Base-by-base conservation (phyloP, 2,329 filamentous ascomycete species). In the Davidsoniella virescens region DNA sequence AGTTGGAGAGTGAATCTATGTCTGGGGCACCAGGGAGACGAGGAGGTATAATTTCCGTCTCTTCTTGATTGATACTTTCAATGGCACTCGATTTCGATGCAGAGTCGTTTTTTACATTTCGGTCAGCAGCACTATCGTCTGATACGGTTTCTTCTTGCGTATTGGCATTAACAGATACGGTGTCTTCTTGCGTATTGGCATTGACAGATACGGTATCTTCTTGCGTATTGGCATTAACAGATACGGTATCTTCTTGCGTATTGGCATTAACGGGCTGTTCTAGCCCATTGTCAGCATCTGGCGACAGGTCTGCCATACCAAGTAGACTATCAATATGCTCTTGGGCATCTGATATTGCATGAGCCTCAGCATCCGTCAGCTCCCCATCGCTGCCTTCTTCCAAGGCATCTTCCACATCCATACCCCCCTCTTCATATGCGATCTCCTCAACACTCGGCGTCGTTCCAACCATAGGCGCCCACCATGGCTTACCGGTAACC, bases 401-500 rank as follows among this genome's bases (percentile, higher is more conserved):
- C 33, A 25, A 14, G 16, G 20, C 25, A 12, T 42, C 37, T 20
- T 3, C 26, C 29, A 14, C n/a, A 1, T 4, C 16, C 16, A 37
- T 10, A 3, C 3, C 44, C 14, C 20, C 44, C 26, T 12, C 26
- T 9, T 37, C 39, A 7, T 23, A 20, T 29, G 26, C 37, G 5
- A 16, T 16, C 10, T 29, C 29, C 39, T 23, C 16, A 14, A 4
- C 17, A 33, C 20, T 23, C 26, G 45, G 46, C 2, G 8, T 39
- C 10, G 44, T 41, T 2, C 37, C 51, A 6, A 50, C 18, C 29
- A 44, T 65, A 0, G 79, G 80, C 14, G 78, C 65, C 60, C 71
- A 75, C 75, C 76, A 84, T 0, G 71, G 65, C 2, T 64, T 57
- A 0, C 62, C 59, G 0, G 72, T 75, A 8, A 68, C 63, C 0